Evolutionary conservation across 1,284 basidiomycete genomes (phyloP), one percentile per base, ranked within the genome.

Genomic region (Schizophyllum amplum): DNA sequence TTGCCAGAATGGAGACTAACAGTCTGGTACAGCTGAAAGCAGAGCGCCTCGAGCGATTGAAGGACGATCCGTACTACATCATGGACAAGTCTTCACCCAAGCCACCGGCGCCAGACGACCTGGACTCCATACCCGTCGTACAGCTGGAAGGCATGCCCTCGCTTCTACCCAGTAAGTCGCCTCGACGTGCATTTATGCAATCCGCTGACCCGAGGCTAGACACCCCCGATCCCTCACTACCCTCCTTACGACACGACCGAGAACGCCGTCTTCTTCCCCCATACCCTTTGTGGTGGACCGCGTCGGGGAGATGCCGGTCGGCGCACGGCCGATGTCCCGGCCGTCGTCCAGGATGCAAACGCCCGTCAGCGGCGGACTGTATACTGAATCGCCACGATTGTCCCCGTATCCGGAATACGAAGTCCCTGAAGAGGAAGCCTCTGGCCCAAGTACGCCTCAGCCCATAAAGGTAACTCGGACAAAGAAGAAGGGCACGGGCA

Each of bases 51-150:
- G 90, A 87, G 59, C 81, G 86, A 63, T 75, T 85, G 61, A 81
- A 81, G 53, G 89, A 92, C 62, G 92, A 95, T 68, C 93, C 93
- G 7, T 95, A 92, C 71, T 95, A 95, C 67, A 86, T 95, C 60
- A 78, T 83, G 46, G 87, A 90, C 57, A 20, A 25, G 24, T 59
- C 59, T 17, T 53, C 57, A 11, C 54, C 59, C 51, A 75, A 71
- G 56, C 64, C 67, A 53, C 67, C 67, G 20, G 70, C 72, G 4
- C 33, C 33, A 2, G 79, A 85, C 24, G 90, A 94, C 65, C 65
- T 96, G 13, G 92, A 94, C 64, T 79, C 82, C 4, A 95, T 96
- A 70, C 91, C 94, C 0, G 82, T 96, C 24, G 88, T 94, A 24
- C 81, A 75, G 61, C 74, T 96, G 27, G 91, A 95, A 55, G 81